A percentile compares a stretch with the other conserved stretches of the same genome.
Evolutionary conservation across 2,329 filamentous ascomycete genomes (phyloP).

Genomic region (Aspergillus sp.): DNA sequence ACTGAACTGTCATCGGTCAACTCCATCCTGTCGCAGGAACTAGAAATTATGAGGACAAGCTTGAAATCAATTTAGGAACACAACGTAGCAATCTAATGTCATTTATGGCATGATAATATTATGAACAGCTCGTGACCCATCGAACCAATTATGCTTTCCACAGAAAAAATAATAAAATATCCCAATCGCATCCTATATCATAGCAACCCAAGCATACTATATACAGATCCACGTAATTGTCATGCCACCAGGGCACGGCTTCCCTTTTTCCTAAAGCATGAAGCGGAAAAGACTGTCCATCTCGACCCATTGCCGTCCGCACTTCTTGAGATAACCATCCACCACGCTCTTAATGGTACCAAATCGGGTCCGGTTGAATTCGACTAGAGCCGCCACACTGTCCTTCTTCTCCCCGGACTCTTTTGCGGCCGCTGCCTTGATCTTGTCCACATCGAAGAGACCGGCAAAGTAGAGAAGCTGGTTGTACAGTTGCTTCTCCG

Average conservation of each 20-base stretch:
- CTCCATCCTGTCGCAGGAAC: too few relatives aligned
- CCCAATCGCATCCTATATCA: not conserved
- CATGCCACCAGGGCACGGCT: slow-evolving; percentile 14
- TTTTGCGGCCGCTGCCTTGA: slow-evolving; percentile 49
- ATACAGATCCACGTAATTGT: slow-evolving; percentile 18
- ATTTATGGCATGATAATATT: not conserved
- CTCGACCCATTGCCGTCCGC: slow-evolving; percentile 83
- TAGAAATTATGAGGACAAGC: too few relatives aligned
- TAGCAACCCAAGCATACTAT: not conserved
- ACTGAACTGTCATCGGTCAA: too few relatives aligned
- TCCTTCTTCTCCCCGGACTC: slow-evolving; percentile 53
- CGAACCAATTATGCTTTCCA: slow-evolving; percentile 6
- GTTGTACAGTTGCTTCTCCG: slow-evolving; percentile 88
- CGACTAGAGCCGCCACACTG: slow-evolving; percentile 63
- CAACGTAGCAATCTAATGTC: not conserved
- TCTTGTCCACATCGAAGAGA: slow-evolving; percentile 86
- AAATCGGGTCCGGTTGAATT: slow-evolving; percentile 77
- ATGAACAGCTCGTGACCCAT: not conserved
- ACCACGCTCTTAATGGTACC: slow-evolving; percentile 68
- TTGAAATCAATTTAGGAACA: not conserved
- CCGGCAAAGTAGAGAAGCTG: slow-evolving; percentile 81
- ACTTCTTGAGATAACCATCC: slow-evolving; percentile 79
- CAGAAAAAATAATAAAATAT: slow-evolving; percentile 4
- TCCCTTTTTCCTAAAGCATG: slow-evolving; percentile 39
- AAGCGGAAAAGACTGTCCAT: slow-evolving; percentile 79